Percentiles rank a stretch among this genome's conserved stretches.
phyloP scores from a whole-genome alignment of 2,329 filamentous ascomycete genomes.

The Didymella arachidicola region DNA sequence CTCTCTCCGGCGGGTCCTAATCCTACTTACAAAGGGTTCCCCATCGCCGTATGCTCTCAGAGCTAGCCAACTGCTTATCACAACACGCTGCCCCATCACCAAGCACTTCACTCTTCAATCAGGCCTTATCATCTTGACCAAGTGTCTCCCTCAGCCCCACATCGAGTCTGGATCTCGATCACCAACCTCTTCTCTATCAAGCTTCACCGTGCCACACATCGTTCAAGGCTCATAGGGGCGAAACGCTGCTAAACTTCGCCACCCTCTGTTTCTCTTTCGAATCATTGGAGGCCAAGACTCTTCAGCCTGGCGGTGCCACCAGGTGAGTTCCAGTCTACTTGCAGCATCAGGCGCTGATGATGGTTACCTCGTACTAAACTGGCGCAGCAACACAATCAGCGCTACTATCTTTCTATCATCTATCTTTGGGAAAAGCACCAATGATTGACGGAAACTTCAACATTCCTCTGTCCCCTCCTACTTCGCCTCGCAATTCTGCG shows the following conservation, averaged over 20 bases:
- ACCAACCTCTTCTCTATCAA: slow-evolving; percentile 31
- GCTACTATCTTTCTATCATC: slow-evolving; percentile 29
- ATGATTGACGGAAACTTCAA: slow-evolving; percentile 57
- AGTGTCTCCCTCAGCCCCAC: slow-evolving; percentile 38
- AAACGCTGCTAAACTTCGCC: slow-evolving; percentile 24
- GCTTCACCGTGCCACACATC: slow-evolving; percentile 35
- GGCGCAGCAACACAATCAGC: slow-evolving; percentile 34
- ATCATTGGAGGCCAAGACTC: slow-evolving; percentile 21
- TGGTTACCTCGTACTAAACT: slow-evolving; percentile 32
- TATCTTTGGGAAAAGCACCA: slow-evolving; percentile 42
- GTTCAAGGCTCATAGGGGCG: slow-evolving; percentile 28
- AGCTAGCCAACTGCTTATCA: slow-evolving; percentile 40
- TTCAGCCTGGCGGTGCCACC: slow-evolving; percentile 23
- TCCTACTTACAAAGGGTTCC: slow-evolving; percentile 44
- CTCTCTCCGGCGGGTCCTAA: slow-evolving; percentile 41
- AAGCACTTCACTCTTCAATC: slow-evolving; percentile 23
- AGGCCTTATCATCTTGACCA: slow-evolving; percentile 40
- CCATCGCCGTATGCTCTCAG: slow-evolving; percentile 42
- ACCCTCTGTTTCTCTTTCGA: slow-evolving; percentile 20
- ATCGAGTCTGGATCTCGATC: slow-evolving; percentile 41
- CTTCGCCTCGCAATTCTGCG: slow-evolving; percentile 60
- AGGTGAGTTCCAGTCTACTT: slow-evolving; percentile 26
- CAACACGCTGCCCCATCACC: slow-evolving; percentile 20
- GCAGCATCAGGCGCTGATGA: slow-evolving; percentile 28
- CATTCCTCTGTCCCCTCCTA: slow-evolving; percentile 59